These are phyloP conservation scores for Nemophila menziesii DNA, from an alignment of 257 asterid species.

Conservation along the genomic window DNA sequence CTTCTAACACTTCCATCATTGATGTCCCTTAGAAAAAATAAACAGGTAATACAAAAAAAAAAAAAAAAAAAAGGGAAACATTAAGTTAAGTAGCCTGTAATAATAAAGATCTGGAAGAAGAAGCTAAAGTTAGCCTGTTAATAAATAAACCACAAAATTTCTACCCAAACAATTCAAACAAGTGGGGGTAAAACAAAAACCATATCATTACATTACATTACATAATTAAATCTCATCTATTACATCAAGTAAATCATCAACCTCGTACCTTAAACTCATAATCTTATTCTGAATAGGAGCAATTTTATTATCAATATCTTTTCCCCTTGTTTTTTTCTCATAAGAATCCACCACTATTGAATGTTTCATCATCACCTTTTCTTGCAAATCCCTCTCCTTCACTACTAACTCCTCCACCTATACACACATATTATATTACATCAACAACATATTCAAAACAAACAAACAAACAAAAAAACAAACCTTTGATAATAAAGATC, in stretches of 20 bases:
- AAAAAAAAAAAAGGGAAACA: no score
- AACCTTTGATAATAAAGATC: conserved; percentile 67
- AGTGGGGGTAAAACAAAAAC: not conserved
- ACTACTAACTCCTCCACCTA: conserved; percentile 77
- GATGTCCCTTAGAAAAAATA: no score
- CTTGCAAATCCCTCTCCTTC: conserved; percentile 86
- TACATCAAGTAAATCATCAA: conserved; percentile 75
- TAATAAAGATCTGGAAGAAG: no score
- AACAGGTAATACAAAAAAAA: no score
- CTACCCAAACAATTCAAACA: not conserved
- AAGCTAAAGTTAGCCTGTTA: not conserved
- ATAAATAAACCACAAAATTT: not conserved
- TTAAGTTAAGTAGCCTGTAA: no score
- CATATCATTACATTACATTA: no score
- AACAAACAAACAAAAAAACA: not conserved
- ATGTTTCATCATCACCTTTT: conserved; percentile 81
- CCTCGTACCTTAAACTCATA: conserved; percentile 66
- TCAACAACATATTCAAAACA: not conserved
- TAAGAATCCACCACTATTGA: conserved; percentile 61
- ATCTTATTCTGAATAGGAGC: conserved; percentile 78
- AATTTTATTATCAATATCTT: conserved; percentile 68
- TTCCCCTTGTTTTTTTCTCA: conserved; percentile 72
- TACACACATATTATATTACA: not conserved
- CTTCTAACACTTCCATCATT: no score
- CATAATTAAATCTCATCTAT: conserved; percentile 59